Evolutionary conservation across 768 basidiomycete species (phyloP), one percentile per base, ranked within the genome.

Genomic region (Hortiboletus campestris): DNA sequence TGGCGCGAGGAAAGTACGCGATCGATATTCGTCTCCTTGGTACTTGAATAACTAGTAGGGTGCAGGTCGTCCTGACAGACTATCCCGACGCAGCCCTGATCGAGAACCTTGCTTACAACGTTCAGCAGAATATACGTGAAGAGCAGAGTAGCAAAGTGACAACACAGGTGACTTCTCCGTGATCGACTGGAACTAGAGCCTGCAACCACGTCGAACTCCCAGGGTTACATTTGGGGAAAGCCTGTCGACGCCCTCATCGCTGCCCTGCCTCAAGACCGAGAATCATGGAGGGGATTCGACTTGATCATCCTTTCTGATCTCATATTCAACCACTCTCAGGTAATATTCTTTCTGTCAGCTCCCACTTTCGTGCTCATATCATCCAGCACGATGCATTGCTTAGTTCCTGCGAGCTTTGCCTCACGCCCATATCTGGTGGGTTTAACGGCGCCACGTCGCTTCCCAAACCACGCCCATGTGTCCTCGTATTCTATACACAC

Each of bases 321-420:
- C 34, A 83, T 98, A 34, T 97, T 96, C 73, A 97, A 95, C 63
- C 94, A 96, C 63, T 94, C 94, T 1, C 92, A 95, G 76, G 92
- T 88, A 58, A 39, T 35, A 75, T 55, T 12, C 28, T 38, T 3
- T 2, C 22, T 28, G 41, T 48, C 17, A 4, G 17, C 17, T 32
- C 49, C 45, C 60, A 19, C 9, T 29, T 42, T 11, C n/a, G 22
- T 48, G 31, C 44, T 56, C 52, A 57, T 32, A 28, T 14, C 41
- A 28, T 38, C 28, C 51, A 96, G 87, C 94, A 98, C 66, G 84
- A 86, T 31, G 89, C 91, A 0, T 75, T 98, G 19, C 78, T 97
- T 8, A 76, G 76, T 22, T 86, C 92, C 0, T 93, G 92, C 62
- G 84, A 87, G 53, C 65, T 68, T 17, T 76, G 70, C 59, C 62